Conservation (phyloP, 2,329 filamentous ascomycete species). For the Penicillium sp. region DNA sequence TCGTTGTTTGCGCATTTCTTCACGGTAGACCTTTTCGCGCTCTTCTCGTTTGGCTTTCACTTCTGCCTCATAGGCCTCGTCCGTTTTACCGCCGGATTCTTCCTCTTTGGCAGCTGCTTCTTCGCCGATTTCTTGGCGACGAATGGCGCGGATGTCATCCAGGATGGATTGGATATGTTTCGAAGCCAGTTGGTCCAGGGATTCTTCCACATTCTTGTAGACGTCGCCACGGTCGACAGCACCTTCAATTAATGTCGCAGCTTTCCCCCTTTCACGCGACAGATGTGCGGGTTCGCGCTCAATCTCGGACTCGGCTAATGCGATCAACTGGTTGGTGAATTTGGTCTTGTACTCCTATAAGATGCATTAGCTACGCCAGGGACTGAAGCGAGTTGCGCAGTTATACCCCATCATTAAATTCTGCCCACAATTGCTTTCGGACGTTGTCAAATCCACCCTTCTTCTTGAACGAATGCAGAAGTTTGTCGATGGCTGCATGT, state of each 20-base stretch:
- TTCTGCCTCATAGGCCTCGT: conserved; percentile 56
- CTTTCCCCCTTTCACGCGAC: conserved; percentile 58
- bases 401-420: conserved; percentile 54
- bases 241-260: conserved; percentile 60
- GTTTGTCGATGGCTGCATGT: conserved; percentile 55
- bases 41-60: conserved; percentile 51
- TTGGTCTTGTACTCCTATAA: conserved; percentile 49
- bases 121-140: conserved; percentile 56
- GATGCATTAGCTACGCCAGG: conserved; percentile 10
- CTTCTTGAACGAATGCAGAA: conserved; percentile 62
- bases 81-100: conserved; percentile 53
- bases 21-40: conserved; percentile 49
- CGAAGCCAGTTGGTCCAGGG: conserved; percentile 53
- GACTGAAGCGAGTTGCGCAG: neutral
- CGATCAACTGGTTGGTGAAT: conserved; percentile 51
- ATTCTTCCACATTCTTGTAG: conserved; percentile 55
- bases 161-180: conserved; percentile 53
- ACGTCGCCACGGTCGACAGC: conserved; percentile 60
- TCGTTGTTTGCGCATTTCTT: conserved; percentile 49
- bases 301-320: conserved; percentile 57
- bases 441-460: conserved; percentile 61
- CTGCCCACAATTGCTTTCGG: conserved; percentile 57
- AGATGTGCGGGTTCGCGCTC: conserved; percentile 59
- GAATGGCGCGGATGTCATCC: conserved; percentile 53
- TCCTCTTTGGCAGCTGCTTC: conserved; percentile 54